Conservation (phyloP, 139 green algal species). For the Volvox africanus region DNA sequence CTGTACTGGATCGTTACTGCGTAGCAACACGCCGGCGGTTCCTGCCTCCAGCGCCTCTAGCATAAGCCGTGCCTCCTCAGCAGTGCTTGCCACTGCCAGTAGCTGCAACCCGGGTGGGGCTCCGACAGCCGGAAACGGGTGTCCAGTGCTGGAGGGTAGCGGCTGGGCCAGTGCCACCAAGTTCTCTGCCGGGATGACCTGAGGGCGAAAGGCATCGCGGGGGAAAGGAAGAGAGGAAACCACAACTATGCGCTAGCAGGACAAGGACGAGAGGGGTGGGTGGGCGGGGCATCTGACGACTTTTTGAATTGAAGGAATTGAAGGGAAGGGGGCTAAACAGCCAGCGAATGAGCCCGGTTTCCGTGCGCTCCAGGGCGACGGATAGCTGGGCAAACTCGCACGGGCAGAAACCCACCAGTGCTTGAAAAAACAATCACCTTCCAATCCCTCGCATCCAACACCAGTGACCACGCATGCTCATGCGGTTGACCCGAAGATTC, state of each 20-base stretch:
- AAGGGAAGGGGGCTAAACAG: too few relatives aligned
- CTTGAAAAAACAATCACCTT: conserved; percentile 44
- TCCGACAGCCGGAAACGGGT: neutral
- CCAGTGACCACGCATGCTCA: neutral
- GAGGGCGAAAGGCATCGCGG: neutral
- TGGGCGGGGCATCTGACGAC: too few relatives aligned
- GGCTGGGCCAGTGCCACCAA: conserved; percentile 84
- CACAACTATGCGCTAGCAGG: neutral
- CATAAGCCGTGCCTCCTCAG: conserved; percentile 72
- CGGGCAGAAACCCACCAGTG: neutral
- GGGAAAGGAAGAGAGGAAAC: neutral
- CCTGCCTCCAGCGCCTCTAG: conserved; percentile 88
- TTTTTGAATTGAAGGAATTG: too few relatives aligned
- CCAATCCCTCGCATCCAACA: conserved; percentile 74
- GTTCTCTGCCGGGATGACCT: conserved; percentile 96
- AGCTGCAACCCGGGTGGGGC: conserved; percentile 50
- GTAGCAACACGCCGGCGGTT: conserved; percentile 85
- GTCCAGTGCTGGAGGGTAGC: neutral
- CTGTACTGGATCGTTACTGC: conserved; percentile 75
- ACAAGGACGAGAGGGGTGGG: neutral
- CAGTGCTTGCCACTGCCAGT: conserved; percentile 65
- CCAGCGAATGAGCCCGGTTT: neutral
- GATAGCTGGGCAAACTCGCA: neutral
- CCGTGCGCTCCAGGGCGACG: neutral
- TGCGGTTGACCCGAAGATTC: neutral